phyloP scores from a whole-genome alignment of 495 filamentous ascomycete genomes.

The Tuber indicum region DNA sequence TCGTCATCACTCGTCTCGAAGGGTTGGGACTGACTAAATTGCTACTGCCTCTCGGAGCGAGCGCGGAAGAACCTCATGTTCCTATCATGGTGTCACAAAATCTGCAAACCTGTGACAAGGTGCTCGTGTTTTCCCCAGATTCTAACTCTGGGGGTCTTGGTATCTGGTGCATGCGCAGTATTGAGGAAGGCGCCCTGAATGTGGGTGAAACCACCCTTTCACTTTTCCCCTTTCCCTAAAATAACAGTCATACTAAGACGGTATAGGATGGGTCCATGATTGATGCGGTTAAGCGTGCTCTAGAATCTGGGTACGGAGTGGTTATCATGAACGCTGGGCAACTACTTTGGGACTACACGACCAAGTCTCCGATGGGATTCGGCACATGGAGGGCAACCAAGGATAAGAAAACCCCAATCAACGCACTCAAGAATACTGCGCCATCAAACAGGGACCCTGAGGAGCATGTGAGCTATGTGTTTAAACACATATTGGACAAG shows the following conservation, averaged over 20 bases:
- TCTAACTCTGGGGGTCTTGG: conserved; percentile 24
- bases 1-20: conserved; percentile 57
- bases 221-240: background rate
- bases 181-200: conserved; percentile 26
- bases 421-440: conserved; percentile 52
- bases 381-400: conserved; percentile 50
- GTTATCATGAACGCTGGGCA: conserved; percentile 69
- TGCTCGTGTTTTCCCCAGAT: conserved; percentile 37
- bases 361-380: conserved; percentile 51
- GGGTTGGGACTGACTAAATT: conserved; percentile 52
- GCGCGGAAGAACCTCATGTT: conserved; percentile 52
- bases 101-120: conserved; percentile 42
- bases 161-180: conserved; percentile 34
- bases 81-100: conserved; percentile 60
- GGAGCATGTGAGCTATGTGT: conserved; percentile 59
- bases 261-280: conserved; percentile 35
- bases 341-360: conserved; percentile 59
- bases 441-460: conserved; percentile 48
- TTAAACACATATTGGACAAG: conserved; percentile 54
- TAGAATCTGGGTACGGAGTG: conserved; percentile 43
- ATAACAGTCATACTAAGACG: conserved; percentile 33
- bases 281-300: conserved; percentile 23
- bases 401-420: conserved; percentile 52
- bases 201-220: conserved; percentile 6
- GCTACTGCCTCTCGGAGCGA: conserved; percentile 54